Conservation (phyloP, 768 basidiomycete species). For the Mycena galericulata region DNA sequence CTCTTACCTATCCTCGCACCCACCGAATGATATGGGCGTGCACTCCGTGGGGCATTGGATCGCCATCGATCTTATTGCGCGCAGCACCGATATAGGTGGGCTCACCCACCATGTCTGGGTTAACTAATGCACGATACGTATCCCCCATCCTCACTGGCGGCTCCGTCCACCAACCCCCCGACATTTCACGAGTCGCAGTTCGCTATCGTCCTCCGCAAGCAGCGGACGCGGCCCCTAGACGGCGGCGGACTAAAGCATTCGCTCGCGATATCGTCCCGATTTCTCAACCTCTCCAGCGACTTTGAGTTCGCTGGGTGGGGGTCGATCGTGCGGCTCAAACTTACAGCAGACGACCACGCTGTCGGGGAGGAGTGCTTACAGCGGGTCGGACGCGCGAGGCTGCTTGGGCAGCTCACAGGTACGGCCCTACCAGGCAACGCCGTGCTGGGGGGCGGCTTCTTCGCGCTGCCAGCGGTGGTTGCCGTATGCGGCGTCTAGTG, state of each 20-base stretch:
- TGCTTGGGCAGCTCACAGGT: slow-evolving; percentile 73
- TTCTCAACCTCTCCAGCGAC: slow-evolving; percentile 69
- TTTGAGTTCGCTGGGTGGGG: slow-evolving; percentile 86
- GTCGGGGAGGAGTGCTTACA: slow-evolving; percentile 48
- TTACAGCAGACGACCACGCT: slow-evolving; percentile 56
- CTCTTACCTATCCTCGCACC: background rate
- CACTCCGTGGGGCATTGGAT: slow-evolving; percentile 25
- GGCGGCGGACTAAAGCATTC: slow-evolving; percentile 56
- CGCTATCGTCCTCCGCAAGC: slow-evolving; percentile 70
- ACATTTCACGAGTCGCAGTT: slow-evolving; percentile 63
- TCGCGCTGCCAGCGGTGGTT: slow-evolving; percentile 75
- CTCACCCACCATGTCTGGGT: background rate
- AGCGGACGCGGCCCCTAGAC: slow-evolving; percentile 59
- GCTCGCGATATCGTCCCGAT: slow-evolving; percentile 64
- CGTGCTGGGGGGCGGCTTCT: slow-evolving; percentile 76
- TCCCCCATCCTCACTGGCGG: background rate
- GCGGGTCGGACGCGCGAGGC: slow-evolving; percentile 45
- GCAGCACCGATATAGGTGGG: background rate
- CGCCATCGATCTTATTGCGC: slow-evolving; percentile 30
- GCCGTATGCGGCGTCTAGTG: slow-evolving; percentile 73
- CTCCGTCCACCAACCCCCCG: slow-evolving; percentile 45
- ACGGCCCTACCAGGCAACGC: slow-evolving; percentile 77
- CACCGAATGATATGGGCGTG: slow-evolving; percentile 6
- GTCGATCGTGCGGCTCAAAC: slow-evolving; percentile 57
- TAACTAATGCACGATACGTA: background rate